Conservation (phyloP, 306 rosid genomes). For the Sechiopsis laciniata region DNA sequence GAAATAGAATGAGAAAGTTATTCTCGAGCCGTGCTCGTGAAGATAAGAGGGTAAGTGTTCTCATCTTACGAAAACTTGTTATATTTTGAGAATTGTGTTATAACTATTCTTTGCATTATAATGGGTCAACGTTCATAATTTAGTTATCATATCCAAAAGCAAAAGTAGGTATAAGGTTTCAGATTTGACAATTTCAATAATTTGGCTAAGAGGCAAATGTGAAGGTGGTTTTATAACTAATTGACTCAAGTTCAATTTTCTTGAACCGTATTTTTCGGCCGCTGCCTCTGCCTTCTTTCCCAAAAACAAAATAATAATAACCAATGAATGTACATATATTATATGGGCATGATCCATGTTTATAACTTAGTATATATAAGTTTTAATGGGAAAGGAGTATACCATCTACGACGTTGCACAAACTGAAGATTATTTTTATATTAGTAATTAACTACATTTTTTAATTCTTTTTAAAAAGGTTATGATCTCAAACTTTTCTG, state of each 20-base stretch:
- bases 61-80: no score
- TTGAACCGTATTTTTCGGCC: neutral
- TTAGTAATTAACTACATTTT: neutral
- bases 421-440: neutral
- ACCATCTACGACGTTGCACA: neutral
- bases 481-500: no score
- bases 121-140: neutral
- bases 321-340: neutral
- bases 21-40: no score
- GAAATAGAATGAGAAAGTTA: no score
- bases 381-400: neutral
- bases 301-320: neutral
- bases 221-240: neutral
- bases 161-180: neutral
- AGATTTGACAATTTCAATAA: neutral
- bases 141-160: neutral
- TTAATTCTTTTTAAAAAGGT: no score
- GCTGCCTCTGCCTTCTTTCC: neutral
- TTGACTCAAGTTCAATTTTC: neutral
- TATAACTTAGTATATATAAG: neutral
- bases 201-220: neutral
- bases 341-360: neutral
- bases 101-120: neutral
- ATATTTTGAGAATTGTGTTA: no score
- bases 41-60: no score